Base-by-base conservation (phyloP, 768 basidiomycete genomes). In the Suillus brevipes region DNA sequence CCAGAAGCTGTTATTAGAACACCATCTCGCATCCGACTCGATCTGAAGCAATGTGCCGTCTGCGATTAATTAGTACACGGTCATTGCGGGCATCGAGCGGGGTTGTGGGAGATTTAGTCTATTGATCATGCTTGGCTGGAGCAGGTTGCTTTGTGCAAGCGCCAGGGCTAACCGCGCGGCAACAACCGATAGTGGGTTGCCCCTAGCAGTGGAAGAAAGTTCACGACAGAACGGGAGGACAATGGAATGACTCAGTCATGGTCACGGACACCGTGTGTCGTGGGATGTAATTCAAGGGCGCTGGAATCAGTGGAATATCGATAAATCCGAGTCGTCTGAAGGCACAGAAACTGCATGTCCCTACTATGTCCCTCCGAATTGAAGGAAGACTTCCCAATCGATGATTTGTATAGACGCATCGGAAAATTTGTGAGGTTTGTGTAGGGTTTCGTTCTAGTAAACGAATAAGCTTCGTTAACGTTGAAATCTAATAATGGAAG, bases 401-500 rank as follows among this genome's bases (percentile, higher is more conserved):
- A 55, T 55, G 34, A 55, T 55, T 20, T 59, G 58, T 59, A 42
- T 10, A 28, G 25, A 58, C 37, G 34, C 37, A 58, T 55, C 38
- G 25, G 38, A 40, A 18, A 59, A 59, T 20, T 59, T 28, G 40
- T 28, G 38, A 5, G 1, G 23, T 25, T 23, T 25, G 7, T 18
- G 38, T 18, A 25, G 38, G 16, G 38, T 28, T 5, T 59, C 38
- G 25, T 58, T 42, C 13, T 25, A 25, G 40, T 42, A 59, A 59
- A 57, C 36, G 58, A 42, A 42, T 59, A 59, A 40, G 38, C 38
- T 59, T 28, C 55, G 57, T 40, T 38, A 40, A n/a, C 14, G 57
- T 40, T 40, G 25, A 25, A 8, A 6, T 40, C 37, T 55, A 3
- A 20, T n/a, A 67, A 42, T 20, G 66, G 66, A 53, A 67, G 52